Conservation (phyloP, 2,329 filamentous ascomycete genomes). For the Trichophyton equinum region DNA sequence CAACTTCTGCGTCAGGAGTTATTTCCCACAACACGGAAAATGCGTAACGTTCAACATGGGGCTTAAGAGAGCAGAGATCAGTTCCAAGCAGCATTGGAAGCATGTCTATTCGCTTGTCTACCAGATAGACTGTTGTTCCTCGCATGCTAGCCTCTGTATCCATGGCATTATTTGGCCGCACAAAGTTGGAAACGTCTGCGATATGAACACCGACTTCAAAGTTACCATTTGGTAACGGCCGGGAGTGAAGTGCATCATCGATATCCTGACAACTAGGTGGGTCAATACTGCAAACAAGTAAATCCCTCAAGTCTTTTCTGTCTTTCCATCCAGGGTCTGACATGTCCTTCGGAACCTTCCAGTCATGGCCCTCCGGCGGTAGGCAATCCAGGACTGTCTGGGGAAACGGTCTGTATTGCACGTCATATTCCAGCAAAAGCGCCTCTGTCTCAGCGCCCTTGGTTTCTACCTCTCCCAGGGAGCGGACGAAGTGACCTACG, state of each 20-base stretch:
- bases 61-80: conserved; percentile 90
- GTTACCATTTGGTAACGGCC: conserved; percentile 76
- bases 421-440: conserved; percentile 84
- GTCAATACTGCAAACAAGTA: conserved; percentile 94
- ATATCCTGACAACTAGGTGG: conserved; percentile 95
- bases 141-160: conserved; percentile 86
- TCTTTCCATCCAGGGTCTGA: conserved; percentile 80
- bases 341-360: conserved; percentile 71
- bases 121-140: conserved; percentile 91
- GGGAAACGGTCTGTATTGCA: conserved; percentile 93
- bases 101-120: conserved; percentile 99
- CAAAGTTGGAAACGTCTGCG: conserved; percentile 97
- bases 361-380: conserved; percentile 80
- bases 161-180: conserved; percentile 95
- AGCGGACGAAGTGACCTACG: conserved; percentile 84
- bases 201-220: conserved; percentile 96
- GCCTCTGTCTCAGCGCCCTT: conserved; percentile 98
- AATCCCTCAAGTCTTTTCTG: conserved; percentile 67
- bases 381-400: conserved; percentile 91
- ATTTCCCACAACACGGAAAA: conserved; percentile 86
- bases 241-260: conserved; percentile 88
- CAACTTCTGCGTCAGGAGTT: conserved; percentile 68
- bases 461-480: conserved; percentile 82
- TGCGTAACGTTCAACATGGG: conserved; percentile 87
- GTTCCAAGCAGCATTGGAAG: conserved; percentile 91